Percentiles rank a stretch among this genome's conserved stretches.
These are phyloP conservation scores for Penicillium thymicola DNA, from an alignment of 2,329 filamentous ascomycete genomes.

Conservation along the genomic window DNA sequence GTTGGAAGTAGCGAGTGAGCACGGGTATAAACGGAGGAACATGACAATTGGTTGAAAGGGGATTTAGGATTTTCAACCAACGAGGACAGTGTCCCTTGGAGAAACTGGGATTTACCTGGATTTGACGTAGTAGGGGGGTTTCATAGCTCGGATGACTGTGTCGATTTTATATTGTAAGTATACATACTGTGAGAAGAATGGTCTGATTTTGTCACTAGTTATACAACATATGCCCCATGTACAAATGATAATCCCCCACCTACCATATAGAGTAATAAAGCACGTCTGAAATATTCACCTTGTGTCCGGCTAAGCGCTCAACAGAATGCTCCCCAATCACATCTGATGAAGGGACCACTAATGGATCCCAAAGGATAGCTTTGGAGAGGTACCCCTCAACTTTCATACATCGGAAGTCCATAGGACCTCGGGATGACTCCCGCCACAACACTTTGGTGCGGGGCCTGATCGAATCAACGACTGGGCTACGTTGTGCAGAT, in stretches of 20 bases:
- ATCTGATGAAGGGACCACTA: background rate
- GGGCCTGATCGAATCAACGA: constrained; percentile 26
- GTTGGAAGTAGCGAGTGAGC: constrained; percentile 1
- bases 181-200: background rate
- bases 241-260: constrained; percentile 3
- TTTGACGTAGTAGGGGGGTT: background rate
- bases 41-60: constrained; percentile 1
- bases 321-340: background rate
- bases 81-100: background rate
- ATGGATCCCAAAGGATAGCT: background rate
- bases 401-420: background rate
- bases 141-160: background rate
- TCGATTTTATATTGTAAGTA: background rate
- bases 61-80: constrained; percentile 1
- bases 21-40: constrained; percentile 7
- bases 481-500: constrained; percentile 5
- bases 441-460: constrained; percentile 26
- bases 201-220: background rate
- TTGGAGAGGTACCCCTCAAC: constrained; percentile 3
- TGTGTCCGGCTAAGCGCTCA: constrained; percentile 1
- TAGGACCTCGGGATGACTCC: background rate
- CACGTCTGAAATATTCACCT: constrained; percentile 3
- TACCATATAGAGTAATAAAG: constrained; percentile 10
- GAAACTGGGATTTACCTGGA: background rate
- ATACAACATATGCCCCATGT: background rate